Base-by-base conservation (phyloP, 2,329 filamentous ascomycete genomes). In the Mariannaea sp. region DNA sequence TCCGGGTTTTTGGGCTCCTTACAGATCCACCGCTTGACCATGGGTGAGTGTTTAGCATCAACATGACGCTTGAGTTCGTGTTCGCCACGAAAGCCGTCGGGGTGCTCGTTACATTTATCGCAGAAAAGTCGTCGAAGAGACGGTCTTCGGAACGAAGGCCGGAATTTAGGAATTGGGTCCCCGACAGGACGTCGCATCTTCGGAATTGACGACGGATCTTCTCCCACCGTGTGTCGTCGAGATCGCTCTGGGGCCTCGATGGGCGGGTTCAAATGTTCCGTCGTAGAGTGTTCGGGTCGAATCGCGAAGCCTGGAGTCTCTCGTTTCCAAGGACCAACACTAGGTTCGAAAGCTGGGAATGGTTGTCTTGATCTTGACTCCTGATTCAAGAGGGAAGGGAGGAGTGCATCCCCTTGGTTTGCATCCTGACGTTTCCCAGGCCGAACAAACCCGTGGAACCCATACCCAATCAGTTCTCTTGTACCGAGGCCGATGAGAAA, bases 11-110 rank as follows among this genome's bases (percentile, higher is more conserved):
- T 72, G 20, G 80, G 80, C 57, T 83, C 80, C 24, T 75, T 77
- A 67, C 80, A 83, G 14, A 83, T 76, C 79, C 80, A 84, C 63
- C 79, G 72, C 65, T 80, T 81, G 22, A 82, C 79, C 29, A 80
- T 65, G 8, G 79, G 74, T 3, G 81, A 79, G 59, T 84, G 81
- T 55, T 82, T 82, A 5, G 81, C 80, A 55, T 83, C 80, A 14
- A 75, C 77, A 69, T 92, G 89, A 52, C 89, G 80, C 49, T 87
- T 80, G 42, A 92, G 78, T 70, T 97, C 92, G 70, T 96, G 92
- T 50, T 95, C 91, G 53, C 92, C 92, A 39, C 92, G 87, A 70
- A 96, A 97, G 5, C 92, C 92, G 56, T 92, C 87, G 3, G 89
- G 89, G 56, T 93, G 86, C 65, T 91, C 89, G 60, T 87, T 85